These are phyloP conservation scores for Torulaspora quercuum DNA, from an alignment of 805 yeast genomes.

Conservation along the genomic window DNA sequence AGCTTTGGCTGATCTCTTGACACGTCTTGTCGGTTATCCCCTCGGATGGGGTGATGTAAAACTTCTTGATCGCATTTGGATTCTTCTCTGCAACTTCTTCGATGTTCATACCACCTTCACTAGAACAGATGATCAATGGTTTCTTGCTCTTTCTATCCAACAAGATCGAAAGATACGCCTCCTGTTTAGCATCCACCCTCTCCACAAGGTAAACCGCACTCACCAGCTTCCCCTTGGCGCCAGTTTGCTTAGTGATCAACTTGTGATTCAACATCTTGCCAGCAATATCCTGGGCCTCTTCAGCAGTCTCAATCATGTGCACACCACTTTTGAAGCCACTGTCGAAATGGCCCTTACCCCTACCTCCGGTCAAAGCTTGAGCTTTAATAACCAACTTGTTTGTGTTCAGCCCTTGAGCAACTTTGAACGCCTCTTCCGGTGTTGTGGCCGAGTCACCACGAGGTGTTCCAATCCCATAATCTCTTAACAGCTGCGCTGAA, in stretches of 20 bases:
- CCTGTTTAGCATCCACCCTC: constrained; percentile 89
- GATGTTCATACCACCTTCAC: constrained; percentile 99
- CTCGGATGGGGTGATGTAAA: constrained; percentile 66
- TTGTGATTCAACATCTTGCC: constrained; percentile 87
- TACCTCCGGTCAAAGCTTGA: constrained; percentile 98
- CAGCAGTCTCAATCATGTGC: constrained; percentile 77
- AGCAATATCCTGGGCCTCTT: constrained; percentile 83
- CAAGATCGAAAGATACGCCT: constrained; percentile 91
- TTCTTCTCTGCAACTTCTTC: constrained; percentile 94
- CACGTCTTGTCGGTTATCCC: constrained; percentile 84
- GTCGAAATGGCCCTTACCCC: constrained; percentile 98
- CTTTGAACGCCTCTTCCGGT: constrained; percentile 79
- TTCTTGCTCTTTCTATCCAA: constrained; percentile 89
- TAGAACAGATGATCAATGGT: constrained; percentile 91
- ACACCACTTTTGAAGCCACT: constrained; percentile 96
- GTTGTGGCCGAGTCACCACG: constrained; percentile 87
- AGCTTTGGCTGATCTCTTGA: constrained; percentile 64
- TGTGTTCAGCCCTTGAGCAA: constrained; percentile 65
- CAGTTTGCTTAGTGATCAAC: constrained; percentile 96
- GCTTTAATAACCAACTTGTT: constrained; percentile 91
- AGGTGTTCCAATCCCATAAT: constrained; percentile 88
- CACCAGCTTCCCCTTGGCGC: constrained; percentile 94
- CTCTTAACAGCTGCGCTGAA: constrained; percentile 79
- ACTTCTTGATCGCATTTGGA: constrained; percentile 90
- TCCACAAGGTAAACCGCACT: constrained; percentile 95